Evolutionary conservation across 1,284 basidiomycete genomes (phyloP).

Genomic region (Ustilago curta): DNA sequence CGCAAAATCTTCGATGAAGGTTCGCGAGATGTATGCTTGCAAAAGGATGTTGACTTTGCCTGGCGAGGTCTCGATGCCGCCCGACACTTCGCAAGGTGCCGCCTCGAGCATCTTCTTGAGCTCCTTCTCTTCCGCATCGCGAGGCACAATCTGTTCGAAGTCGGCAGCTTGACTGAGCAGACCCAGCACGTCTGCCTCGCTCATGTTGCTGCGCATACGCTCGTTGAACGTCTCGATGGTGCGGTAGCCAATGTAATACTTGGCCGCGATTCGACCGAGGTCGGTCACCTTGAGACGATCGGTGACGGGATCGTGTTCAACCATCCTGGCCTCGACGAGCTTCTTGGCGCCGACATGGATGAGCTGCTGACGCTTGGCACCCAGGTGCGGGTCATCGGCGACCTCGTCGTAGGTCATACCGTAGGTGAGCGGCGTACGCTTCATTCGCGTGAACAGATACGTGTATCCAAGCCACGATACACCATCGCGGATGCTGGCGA

Average conservation of each 20-base stretch:
- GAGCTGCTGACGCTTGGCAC: conserved; percentile 80
- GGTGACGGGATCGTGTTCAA: conserved; percentile 77
- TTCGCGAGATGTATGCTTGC: conserved; percentile 87
- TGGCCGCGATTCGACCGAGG: conserved; percentile 92
- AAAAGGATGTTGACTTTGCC: conserved; percentile 97
- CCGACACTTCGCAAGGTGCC: conserved; percentile 73
- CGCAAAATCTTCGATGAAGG: conserved; percentile 91
- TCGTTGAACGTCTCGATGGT: conserved; percentile 92
- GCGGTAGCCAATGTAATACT: conserved; percentile 90
- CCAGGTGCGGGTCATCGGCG: conserved; percentile 82
- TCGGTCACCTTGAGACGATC: conserved; percentile 83
- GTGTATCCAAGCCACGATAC: conserved; percentile 98
- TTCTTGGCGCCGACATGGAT: conserved; percentile 79
- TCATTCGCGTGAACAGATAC: conserved; percentile 95
- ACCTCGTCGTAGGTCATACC: conserved; percentile 81
- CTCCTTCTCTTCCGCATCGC: conserved; percentile 90
- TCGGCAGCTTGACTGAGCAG: conserved; percentile 93
- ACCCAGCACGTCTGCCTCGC: conserved; percentile 89
- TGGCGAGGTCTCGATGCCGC: conserved; percentile 80
- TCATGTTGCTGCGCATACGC: conserved; percentile 84
- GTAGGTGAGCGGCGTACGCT: conserved; percentile 89
- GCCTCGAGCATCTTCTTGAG: conserved; percentile 79
- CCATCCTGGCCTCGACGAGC: conserved; percentile 85
- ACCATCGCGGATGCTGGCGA: conserved; percentile 86
- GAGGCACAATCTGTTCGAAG: conserved; percentile 94